Percentiles rank a stretch among this genome's conserved stretches.
Evolutionary conservation across 805 yeast genomes (phyloP).

Genomic region (Yarrowia alimentaria): DNA sequence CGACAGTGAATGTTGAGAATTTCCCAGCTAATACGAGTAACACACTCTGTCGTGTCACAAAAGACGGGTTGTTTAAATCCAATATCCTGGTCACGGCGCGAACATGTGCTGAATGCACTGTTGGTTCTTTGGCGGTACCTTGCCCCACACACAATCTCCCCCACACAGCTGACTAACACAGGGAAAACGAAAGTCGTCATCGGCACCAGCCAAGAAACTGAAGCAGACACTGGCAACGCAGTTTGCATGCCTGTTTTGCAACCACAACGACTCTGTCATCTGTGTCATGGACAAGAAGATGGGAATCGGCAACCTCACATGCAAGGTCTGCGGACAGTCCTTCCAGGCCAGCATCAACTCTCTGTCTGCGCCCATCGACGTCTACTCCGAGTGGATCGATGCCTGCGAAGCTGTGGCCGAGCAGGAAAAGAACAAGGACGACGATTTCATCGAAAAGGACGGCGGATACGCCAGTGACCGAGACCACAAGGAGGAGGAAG

Average conservation of each 20-base stretch:
- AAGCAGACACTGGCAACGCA: conserved; percentile 78
- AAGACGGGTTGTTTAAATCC: no score
- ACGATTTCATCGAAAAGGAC: conserved; percentile 25
- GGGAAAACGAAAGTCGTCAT: conserved; percentile 84
- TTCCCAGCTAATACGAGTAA: no score
- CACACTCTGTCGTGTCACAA: no score
- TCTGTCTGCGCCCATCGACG: conserved; percentile 82
- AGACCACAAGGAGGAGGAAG: conserved; percentile 25
- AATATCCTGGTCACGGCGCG: no score
- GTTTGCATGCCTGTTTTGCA: conserved; percentile 90
- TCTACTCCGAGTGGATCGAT: conserved; percentile 96
- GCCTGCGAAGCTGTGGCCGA: conserved; percentile 89
- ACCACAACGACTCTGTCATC: conserved; percentile 88
- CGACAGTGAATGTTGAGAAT: no score
- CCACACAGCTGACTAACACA: conserved; percentile 28
- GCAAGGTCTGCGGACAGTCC: conserved; percentile 92
- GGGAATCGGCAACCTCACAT: conserved; percentile 76
- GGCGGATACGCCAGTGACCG: conserved; percentile 14
- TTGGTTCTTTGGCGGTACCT: no score
- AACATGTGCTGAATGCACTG: no score
- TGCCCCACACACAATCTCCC: no score
- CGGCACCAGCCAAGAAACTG: conserved; percentile 74
- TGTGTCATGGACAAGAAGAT: conserved; percentile 85
- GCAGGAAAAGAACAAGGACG: conserved; percentile 42
- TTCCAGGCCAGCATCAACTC: conserved; percentile 87